Base-by-base conservation (phyloP, 2,329 filamentous ascomycete genomes). In the Fonsecaea nubica region DNA sequence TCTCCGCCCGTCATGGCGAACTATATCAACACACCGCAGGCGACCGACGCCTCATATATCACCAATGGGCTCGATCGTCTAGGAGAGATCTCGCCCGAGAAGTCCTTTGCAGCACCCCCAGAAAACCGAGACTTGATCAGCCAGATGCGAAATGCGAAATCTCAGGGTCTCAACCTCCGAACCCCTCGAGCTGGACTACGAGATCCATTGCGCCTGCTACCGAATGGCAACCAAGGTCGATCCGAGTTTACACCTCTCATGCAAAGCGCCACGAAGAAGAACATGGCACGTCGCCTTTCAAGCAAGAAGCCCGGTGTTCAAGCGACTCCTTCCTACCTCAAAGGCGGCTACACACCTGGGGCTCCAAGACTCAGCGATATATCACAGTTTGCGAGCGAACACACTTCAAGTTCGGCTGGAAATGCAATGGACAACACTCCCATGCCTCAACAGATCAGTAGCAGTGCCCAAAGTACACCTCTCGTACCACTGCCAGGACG, bases 221-320 rank as follows among this genome's bases (percentile, higher is more conserved):
- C 89, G 25, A 82, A 84, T 42, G 85, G 86, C 69, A 83, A 81
- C 15, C 75, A 77, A 4, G 74, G 74, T 12, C 85, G 82, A 70
- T 89, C 89, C 73, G 96, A 99, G 75, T 99, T 99, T 77, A 99
- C 95, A 0, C 95, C 96, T 0, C 82, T 99, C 72, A 87, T 99
- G 76, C 97, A 96, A 79, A 89, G 87, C 73, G 75, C 84, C 81
- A 83, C 93, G 84, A 82, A 92, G 82, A 85, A 91, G 82, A 81
- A 89, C 83, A 78, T 86, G 80, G 69, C 85, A 76, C 78, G 79
- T 72, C 76, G 80, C 76, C 71, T 87, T 85, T 76, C 90, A 86
- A 77, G 87, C 86, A 79, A 90, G 88, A 78, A 83, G 79, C 73
- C 75, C 64, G 83, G 84, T 53, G 83, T 82, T 13, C 81, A 85